Evolutionary conservation across 2,329 filamentous ascomycete genomes (phyloP).

Genomic region (Fusarium caatingaense): DNA sequence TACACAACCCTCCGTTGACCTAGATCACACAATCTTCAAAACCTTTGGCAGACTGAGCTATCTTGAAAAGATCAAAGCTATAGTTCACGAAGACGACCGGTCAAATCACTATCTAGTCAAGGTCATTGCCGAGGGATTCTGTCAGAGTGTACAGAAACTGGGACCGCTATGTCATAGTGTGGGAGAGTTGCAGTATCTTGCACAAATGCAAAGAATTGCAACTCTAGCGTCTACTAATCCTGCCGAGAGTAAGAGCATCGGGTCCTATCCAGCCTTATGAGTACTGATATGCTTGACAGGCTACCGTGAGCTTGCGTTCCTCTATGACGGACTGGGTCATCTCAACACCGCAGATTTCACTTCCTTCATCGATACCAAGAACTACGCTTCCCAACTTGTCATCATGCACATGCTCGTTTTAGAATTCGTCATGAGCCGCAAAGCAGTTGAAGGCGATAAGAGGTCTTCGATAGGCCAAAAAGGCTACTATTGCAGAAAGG

Average conservation of each 20-base stretch:
- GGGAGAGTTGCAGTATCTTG: conserved; percentile 48
- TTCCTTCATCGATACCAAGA: conserved; percentile 48
- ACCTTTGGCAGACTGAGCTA: conserved; percentile 46
- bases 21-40: conserved; percentile 43
- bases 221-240: conserved; percentile 43
- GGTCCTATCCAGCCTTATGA: fast-evolving
- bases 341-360: conserved; percentile 49
- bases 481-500: conserved; percentile 39
- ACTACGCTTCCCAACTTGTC: conserved; percentile 50
- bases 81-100: conserved; percentile 28
- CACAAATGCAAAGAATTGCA: conserved; percentile 47
- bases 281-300: conserved; percentile 35
- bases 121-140: conserved; percentile 44
- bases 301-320: conserved; percentile 41
- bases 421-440: conserved; percentile 47
- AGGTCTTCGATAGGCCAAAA: conserved; percentile 11
- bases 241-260: conserved; percentile 44
- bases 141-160: conserved; percentile 45
- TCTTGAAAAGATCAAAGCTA: conserved; percentile 41
- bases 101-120: conserved; percentile 28
- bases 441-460: conserved; percentile 19
- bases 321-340: conserved; percentile 47
- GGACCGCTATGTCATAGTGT: conserved; percentile 48
- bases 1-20: conserved; percentile 24
- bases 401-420: conserved; percentile 53